Evolutionary conservation across 1,139 yeast genomes (phyloP).

Genomic region (Yamadazyma mexicana): DNA sequence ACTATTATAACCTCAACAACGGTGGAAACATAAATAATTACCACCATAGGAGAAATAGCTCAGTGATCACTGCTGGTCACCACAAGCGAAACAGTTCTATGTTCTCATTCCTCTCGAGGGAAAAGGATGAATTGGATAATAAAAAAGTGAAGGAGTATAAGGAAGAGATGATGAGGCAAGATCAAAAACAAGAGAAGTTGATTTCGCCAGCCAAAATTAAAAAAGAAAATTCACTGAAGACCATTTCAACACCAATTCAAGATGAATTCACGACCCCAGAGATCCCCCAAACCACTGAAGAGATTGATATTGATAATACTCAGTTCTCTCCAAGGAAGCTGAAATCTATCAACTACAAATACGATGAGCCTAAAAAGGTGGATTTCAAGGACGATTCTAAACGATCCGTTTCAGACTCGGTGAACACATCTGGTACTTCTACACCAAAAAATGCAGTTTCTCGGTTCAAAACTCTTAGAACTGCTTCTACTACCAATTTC

Average conservation of each 20-base stretch:
- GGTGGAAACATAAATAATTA: slow-evolving; percentile 8
- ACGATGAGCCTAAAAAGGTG: slow-evolving; percentile 15
- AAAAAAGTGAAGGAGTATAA: slow-evolving; percentile 8
- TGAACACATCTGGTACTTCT: slow-evolving; percentile 9
- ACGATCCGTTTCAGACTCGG: slow-evolving; percentile 34
- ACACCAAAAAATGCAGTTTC: slow-evolving; percentile 21
- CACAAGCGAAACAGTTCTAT: slow-evolving; percentile 29
- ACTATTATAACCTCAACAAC: slow-evolving; percentile 3
- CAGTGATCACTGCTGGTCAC: slow-evolving; percentile 23
- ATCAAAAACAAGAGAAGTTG: slow-evolving; percentile 16
- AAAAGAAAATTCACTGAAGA: slow-evolving; percentile 14
- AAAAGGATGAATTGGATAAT: slow-evolving; percentile 12
- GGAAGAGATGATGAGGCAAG: slow-evolving; percentile 4
- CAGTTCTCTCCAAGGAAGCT: slow-evolving; percentile 40
- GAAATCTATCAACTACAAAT: slow-evolving; percentile 22
- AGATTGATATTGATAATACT: slow-evolving; percentile 34
- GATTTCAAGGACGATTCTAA: slow-evolving; percentile 26
- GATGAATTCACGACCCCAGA: slow-evolving; percentile 6
- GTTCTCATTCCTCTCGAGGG: slow-evolving; percentile 15
- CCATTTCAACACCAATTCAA: not conserved
- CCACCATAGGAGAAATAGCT: slow-evolving; percentile 34
- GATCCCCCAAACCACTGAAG: slow-evolving; percentile 13
- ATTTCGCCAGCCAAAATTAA: slow-evolving; percentile 28
- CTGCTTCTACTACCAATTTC: slow-evolving; percentile 47
- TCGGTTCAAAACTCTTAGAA: slow-evolving; percentile 41